A percentile compares a stretch with the other conserved stretches of the same genome.
phyloP scores from a whole-genome alignment of 352 stramenopile genomes.

The Aphanomyces invadans region DNA sequence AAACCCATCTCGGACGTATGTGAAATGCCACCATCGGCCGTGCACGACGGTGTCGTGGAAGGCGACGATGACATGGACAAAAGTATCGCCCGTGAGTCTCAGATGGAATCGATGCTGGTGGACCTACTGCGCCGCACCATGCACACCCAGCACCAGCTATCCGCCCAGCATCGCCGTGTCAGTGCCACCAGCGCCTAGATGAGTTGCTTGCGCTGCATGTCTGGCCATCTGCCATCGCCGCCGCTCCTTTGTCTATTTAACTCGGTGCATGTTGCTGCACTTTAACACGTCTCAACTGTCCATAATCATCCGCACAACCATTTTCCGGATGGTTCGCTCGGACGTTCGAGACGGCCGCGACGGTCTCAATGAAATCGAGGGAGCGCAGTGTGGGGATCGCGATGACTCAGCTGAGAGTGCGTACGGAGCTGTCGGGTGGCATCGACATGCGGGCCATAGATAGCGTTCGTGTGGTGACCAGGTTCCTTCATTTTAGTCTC shows the following conservation, averaged over 20 bases:
- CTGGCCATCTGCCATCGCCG: too few species aligned
- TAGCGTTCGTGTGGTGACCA: too few species aligned
- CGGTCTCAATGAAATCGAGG: too few species aligned
- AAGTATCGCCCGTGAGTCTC: conserved; percentile 64
- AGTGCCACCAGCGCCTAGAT: not conserved
- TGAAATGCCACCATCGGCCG: conserved; percentile 30
- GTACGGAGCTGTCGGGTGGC: too few species aligned
- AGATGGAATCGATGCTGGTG: conserved; percentile 88
- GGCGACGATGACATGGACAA: conserved; percentile 51
- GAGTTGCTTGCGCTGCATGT: not conserved
- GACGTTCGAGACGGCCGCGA: too few species aligned
- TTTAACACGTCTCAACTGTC: not conserved
- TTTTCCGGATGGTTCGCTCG: too few species aligned
- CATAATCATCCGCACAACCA: too few species aligned
- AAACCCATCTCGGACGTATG: too few species aligned
- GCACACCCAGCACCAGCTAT: conserved; percentile 84
- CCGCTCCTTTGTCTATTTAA: not conserved
- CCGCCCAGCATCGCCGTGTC: conserved; percentile 70
- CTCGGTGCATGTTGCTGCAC: not conserved
- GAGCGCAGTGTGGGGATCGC: too few species aligned
- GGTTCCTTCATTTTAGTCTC: too few species aligned
- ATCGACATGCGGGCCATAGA: too few species aligned
- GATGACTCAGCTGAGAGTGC: too few species aligned
- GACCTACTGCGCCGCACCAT: conserved; percentile 80
- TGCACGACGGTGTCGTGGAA: conserved; percentile 66